Evolutionary conservation across 2,329 filamentous ascomycete species (phyloP).

Genomic region (Waltergamsia citrina): DNA sequence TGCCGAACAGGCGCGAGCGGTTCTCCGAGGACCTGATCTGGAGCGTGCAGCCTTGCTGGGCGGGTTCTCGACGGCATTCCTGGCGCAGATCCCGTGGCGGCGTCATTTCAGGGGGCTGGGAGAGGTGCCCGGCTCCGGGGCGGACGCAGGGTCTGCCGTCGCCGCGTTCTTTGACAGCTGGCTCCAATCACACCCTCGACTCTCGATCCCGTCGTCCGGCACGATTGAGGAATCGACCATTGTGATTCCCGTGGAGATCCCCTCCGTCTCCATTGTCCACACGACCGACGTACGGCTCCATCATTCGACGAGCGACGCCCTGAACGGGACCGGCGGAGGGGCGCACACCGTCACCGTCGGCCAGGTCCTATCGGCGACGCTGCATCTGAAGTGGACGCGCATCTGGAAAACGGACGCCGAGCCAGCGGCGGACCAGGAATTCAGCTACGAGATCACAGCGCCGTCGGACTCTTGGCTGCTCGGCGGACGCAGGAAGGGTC

Average conservation of each 20-base stretch:
- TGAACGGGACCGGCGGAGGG: constrained; percentile 18
- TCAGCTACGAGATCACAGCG: constrained; percentile 73
- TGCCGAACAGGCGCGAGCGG: constrained; percentile 29
- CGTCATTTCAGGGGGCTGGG: constrained; percentile 41
- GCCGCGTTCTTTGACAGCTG: constrained; percentile 19
- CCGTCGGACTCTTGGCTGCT: constrained; percentile 74
- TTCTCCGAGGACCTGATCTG: constrained; percentile 38
- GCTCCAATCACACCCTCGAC: constrained; percentile 16
- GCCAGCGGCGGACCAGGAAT: constrained; percentile 45
- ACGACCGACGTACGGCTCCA: constrained; percentile 60
- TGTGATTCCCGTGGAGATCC: constrained; percentile 82
- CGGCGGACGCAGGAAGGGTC: constrained; percentile 70
- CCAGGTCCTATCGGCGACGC: constrained; percentile 52
- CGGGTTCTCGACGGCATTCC: constrained; percentile 36
- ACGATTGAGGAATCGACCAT: constrained; percentile 50
- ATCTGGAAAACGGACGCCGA: constrained; percentile 44
- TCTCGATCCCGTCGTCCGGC: constrained; percentile 13
- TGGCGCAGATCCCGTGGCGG: constrained; percentile 37
- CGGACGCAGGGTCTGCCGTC: constrained; percentile 17
- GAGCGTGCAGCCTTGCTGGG: constrained; percentile 47
- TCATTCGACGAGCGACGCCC: constrained; percentile 18
- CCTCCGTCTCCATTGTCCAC: constrained; percentile 72
- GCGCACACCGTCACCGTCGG: constrained; percentile 46
- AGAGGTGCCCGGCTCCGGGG: constrained; percentile 19
- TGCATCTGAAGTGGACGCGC: constrained; percentile 54